phyloP scores from a whole-genome alignment of 1,139 yeast genomes.

The Diutina neorugosa region DNA sequence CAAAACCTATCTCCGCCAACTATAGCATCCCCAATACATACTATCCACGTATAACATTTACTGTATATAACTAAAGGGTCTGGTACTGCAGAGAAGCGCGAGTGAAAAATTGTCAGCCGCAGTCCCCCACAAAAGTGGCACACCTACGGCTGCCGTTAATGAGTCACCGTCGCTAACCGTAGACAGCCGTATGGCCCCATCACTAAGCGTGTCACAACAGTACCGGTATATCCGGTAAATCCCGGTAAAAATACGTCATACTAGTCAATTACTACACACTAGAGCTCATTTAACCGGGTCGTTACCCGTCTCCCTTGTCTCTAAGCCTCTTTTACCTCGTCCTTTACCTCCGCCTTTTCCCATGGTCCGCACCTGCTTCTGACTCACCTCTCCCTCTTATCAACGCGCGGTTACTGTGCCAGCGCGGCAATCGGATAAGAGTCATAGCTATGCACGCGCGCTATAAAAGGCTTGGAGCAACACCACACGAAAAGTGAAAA shows the following conservation, averaged over 20 bases:
- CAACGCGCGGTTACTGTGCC: neutral
- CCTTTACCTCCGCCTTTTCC: neutral
- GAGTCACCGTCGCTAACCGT: neutral
- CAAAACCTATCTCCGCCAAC: neutral
- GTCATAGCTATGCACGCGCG: neutral
- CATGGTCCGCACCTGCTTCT: neutral
- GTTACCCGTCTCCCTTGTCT: too few relatives aligned
- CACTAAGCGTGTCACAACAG: too few relatives aligned
- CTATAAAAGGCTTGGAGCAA: neutral
- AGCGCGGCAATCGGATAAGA: slow-evolving; percentile 3
- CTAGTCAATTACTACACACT: too few relatives aligned
- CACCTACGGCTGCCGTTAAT: neutral
- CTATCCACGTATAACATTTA: too few relatives aligned
- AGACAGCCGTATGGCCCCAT: too few relatives aligned
- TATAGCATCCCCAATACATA: neutral
- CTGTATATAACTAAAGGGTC: neutral
- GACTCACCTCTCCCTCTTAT: neutral
- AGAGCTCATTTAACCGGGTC: too few relatives aligned
- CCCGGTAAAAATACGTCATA: neutral
- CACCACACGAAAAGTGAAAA: neutral
- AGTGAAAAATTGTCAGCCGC: neutral
- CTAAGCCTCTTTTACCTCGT: neutral
- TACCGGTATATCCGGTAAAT: too few relatives aligned
- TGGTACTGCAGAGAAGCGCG: too few relatives aligned
- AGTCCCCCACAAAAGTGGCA: neutral